Percentiles rank a stretch among this genome's conserved stretches.
Evolutionary conservation across 2,329 filamentous ascomycete genomes (phyloP).

Genomic region (Aspergillus fumigatiaffinis): DNA sequence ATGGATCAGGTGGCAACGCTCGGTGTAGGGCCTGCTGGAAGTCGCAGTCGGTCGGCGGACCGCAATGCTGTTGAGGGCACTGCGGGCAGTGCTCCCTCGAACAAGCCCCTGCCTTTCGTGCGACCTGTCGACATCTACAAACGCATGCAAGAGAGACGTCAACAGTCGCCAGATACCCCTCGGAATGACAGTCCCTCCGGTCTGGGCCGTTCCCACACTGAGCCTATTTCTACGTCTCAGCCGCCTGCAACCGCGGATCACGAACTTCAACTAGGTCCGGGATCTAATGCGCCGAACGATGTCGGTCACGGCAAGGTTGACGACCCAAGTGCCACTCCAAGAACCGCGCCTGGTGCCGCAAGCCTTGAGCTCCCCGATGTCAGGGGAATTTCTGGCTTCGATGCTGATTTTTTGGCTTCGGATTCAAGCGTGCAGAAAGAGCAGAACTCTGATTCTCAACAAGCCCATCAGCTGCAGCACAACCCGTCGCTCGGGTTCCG

Average conservation of each 20-base stretch:
- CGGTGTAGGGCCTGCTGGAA: constrained; percentile 10
- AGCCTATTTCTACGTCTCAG: constrained; percentile 1
- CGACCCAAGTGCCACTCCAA: neutral
- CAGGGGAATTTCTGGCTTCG: constrained; percentile 40
- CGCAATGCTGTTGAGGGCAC: constrained; percentile 2
- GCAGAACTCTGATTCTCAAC: constrained; percentile 11
- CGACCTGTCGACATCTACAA: constrained; percentile 75
- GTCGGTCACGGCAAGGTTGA: neutral
- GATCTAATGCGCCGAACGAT: neutral
- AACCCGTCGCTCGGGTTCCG: constrained; percentile 54
- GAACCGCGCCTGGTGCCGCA: constrained; percentile 13
- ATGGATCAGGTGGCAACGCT: constrained; percentile 28
- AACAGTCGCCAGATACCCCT: constrained; percentile 55
- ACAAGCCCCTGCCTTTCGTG: constrained; percentile 61
- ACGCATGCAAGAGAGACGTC: constrained; percentile 58
- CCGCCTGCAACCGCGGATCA: constrained; percentile 4
- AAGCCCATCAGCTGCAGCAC: constrained; percentile 42
- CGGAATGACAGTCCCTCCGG: constrained; percentile 54
- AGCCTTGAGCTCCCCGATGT: constrained; percentile 39
- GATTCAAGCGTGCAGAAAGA: constrained; percentile 11
- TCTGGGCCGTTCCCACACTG: constrained; percentile 4
- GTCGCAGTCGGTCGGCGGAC: constrained; percentile 24
- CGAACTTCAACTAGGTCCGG: constrained; percentile 2
- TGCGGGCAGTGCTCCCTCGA: constrained; percentile 24
- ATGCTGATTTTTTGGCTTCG: constrained; percentile 23